Conservation (phyloP, 257 asterid species). For the Solanum medicagineum region DNA sequence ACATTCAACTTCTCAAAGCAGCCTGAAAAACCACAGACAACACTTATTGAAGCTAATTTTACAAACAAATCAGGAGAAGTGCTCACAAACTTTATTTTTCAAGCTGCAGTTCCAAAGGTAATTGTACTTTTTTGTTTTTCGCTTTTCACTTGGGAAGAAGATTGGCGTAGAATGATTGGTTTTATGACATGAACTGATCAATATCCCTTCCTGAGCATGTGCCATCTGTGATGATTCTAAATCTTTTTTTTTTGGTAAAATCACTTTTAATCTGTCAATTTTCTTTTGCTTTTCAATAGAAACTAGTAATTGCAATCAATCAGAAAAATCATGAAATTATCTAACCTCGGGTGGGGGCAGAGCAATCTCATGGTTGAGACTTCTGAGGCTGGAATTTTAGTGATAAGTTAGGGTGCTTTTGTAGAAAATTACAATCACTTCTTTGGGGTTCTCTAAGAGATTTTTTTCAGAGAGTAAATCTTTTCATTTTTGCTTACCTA, state of each 20-base stretch:
- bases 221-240: not conserved
- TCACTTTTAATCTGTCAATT: not conserved
- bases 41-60: slow-evolving; percentile 69
- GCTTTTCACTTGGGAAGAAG: not conserved
- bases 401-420: not conserved
- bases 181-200: not conserved
- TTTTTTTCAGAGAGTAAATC: not conserved
- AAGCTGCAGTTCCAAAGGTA: slow-evolving; percentile 99
- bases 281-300: not conserved
- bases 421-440: not conserved
- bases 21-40: slow-evolving; percentile 57
- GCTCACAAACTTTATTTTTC: slow-evolving; percentile 72
- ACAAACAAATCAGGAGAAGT: slow-evolving; percentile 52
- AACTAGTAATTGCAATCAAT: not conserved
- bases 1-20: slow-evolving; percentile 72
- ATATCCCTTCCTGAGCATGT: not conserved
- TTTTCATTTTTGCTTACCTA: not conserved
- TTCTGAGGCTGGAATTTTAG: not conserved
- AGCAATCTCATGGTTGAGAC: not conserved
- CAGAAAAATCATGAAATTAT: not conserved
- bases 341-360: not conserved
- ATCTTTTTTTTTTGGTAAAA: not conserved
- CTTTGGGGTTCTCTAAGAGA: not conserved
- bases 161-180: not conserved
- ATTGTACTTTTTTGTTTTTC: not conserved